These are phyloP conservation scores for Sphagnum magellanicum DNA, from an alignment of 228 moss, liverwort and hornwort species.

Conservation along the genomic window DNA sequence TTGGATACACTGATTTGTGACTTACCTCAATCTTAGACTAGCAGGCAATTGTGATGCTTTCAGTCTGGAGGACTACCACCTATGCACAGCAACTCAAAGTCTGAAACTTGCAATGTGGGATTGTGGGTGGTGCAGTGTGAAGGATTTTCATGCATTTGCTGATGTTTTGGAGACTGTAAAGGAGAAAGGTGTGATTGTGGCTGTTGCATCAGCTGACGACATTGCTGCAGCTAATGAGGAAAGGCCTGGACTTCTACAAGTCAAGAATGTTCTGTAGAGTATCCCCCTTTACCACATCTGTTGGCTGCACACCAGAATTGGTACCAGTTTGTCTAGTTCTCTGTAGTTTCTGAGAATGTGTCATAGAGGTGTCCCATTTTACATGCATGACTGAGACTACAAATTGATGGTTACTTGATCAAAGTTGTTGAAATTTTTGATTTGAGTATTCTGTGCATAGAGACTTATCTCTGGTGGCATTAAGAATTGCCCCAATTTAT, in stretches of 20 bases:
- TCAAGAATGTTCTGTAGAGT: slow-evolving; percentile 79
- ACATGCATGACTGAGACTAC: too few relatives aligned
- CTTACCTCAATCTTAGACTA: neutral
- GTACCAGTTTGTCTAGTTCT: too few relatives aligned
- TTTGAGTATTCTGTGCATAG: too few relatives aligned
- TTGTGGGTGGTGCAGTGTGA: slow-evolving; percentile 51
- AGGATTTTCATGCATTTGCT: slow-evolving; percentile 84
- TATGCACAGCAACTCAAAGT: neutral
- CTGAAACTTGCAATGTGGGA: neutral
- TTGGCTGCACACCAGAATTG: too few relatives aligned
- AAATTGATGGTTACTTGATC: too few relatives aligned
- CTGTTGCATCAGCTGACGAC: slow-evolving; percentile 90
- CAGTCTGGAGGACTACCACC: neutral
- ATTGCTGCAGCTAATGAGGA: slow-evolving; percentile 74
- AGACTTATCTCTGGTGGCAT: too few relatives aligned
- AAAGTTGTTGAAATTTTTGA: too few relatives aligned
- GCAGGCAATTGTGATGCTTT: neutral
- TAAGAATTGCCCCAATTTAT: too few relatives aligned
- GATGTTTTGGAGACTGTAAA: slow-evolving; percentile 73
- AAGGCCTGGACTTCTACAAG: slow-evolving; percentile 74
- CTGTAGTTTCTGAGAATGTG: too few relatives aligned
- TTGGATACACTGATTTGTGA: slow-evolving; percentile 1
- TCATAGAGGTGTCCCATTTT: too few relatives aligned
- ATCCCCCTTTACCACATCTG: too few relatives aligned
- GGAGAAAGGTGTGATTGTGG: slow-evolving; percentile 76